Conservation (phyloP, 192 early-diverging fungal genomes). For the Backusella australiensis region DNA sequence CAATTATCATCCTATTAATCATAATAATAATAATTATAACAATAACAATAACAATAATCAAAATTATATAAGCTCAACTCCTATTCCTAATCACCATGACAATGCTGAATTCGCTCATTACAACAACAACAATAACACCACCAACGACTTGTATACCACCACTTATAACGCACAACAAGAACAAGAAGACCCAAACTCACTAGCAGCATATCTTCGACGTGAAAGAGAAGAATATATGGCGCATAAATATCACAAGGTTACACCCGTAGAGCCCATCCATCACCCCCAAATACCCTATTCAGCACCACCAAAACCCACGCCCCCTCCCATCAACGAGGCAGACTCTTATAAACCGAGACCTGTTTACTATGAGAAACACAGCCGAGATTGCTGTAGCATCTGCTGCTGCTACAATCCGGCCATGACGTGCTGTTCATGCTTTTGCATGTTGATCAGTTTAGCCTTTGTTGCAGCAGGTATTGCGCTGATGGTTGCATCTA, state of each 20-base stretch:
- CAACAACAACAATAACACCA: not conserved
- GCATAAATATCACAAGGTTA: not conserved
- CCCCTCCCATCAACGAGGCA: slow-evolving; percentile 20
- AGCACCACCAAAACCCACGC: not conserved
- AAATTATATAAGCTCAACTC: not conserved
- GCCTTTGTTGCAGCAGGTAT: slow-evolving; percentile 32
- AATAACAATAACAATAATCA: not conserved
- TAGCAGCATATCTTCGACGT: not conserved
- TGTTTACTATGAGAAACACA: not conserved
- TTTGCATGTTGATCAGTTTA: slow-evolving; percentile 27
- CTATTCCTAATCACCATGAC: slow-evolving; percentile 3
- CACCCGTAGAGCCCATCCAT: not conserved
- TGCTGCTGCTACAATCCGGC: slow-evolving; percentile 30
- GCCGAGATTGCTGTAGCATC: slow-evolving; percentile 9
- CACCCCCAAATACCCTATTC: not conserved
- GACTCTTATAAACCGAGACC: slow-evolving; percentile 14
- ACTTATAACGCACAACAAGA: not conserved
- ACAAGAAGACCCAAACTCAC: not conserved
- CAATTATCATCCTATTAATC: not conserved
- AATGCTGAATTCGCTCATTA: not conserved
- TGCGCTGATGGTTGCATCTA: slow-evolving; percentile 29
- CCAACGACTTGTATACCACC: not conserved
- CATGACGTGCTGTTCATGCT: slow-evolving; percentile 35
- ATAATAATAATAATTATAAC: not conserved
- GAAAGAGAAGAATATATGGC: not conserved